Evolutionary conservation across 164 flowering plant species (phyloP), one percentile per base, ranked within the genome.

Genomic region (Liriodendron chinense): DNA sequence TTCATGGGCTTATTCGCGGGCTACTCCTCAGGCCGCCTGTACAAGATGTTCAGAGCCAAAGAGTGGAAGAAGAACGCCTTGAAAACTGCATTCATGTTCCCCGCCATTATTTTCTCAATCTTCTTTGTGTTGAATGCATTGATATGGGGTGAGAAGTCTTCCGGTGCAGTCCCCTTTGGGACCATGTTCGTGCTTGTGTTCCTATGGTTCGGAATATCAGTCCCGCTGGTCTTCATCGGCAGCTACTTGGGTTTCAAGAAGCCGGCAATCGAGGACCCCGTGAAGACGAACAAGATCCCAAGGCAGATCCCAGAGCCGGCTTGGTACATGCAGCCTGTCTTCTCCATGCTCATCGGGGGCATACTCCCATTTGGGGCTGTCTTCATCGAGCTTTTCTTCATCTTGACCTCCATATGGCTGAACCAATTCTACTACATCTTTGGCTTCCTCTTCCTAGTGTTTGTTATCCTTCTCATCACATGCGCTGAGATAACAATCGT

Each of bases 371-470:
- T 87, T 67, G 89, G 87, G 12, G 89, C 89, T 0, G 89, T 87
- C 69, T 88, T 86, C 82, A 86, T 88, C 47, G 91, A 88, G 75
- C 89, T 88, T 73, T 88, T 88, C 85, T 88, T 86, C 82, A 84
- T 86, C 72, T 76, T 88, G 79, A 86, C 91, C 34, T 88, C 91
- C 23, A 85, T 88, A 72, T 88, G 91, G 91, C 81, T 89, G 81
- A 93, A 93, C 85, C 98, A 93, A 86, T 91, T 93, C 88, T 91
- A 91, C 72, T 93, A 93, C 87, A 93, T 93, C 83, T 93, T 93
- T 47, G 96, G 98, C 28, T 93, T 93, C 85, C 93, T 93, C 63
- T 91, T 93, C 87, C 88, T 93, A 2, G 97, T 93, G 24, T 93
- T 93, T 63, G 84, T 93, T 18, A 93, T 93, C 80, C 86, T 93